These are phyloP conservation scores for Orbilia javanica DNA, from an alignment of 2,329 filamentous ascomycete species.

Conservation along the genomic window DNA sequence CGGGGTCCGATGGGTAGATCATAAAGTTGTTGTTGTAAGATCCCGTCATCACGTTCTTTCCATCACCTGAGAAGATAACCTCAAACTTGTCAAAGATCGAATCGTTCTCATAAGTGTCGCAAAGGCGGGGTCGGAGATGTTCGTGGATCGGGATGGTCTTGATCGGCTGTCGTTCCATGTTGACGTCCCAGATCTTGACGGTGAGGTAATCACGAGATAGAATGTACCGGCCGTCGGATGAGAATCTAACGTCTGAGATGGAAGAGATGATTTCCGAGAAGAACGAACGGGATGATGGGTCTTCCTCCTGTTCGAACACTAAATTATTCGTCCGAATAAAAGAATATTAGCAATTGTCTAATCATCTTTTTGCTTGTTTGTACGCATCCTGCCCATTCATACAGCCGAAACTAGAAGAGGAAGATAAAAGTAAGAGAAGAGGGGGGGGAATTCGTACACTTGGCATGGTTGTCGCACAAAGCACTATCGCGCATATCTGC, in stretches of 20 bases:
- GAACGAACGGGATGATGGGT: constrained; percentile 95
- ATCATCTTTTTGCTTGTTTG: too few species aligned
- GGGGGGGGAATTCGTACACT: constrained; percentile 74
- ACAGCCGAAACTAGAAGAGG: too few species aligned
- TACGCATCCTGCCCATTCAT: too few species aligned
- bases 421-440: too few species aligned
- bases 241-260: constrained; percentile 98
- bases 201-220: constrained; percentile 97
- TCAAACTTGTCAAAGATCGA: constrained; percentile 99
- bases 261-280: constrained; percentile 99
- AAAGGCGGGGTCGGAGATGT: constrained; percentile 90
- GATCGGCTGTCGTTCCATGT: constrained; percentile 96
- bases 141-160: constrained; percentile 99
- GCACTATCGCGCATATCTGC: constrained; percentile 98
- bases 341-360: too few species aligned
- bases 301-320: constrained; percentile 99
- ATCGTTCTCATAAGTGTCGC: constrained; percentile 99
- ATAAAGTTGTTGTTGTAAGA: constrained; percentile 99
- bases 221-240: constrained; percentile 94
- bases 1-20: constrained; percentile 97
- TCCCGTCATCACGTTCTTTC: constrained; percentile 99
- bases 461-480: constrained; percentile 93
- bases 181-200: constrained; percentile 99
- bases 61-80: constrained; percentile 97
- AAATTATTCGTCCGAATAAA: constrained; percentile 55